Evolutionary conservation across 179 eudicot genomes (phyloP).

Genomic region (Dionaea muscipula): DNA sequence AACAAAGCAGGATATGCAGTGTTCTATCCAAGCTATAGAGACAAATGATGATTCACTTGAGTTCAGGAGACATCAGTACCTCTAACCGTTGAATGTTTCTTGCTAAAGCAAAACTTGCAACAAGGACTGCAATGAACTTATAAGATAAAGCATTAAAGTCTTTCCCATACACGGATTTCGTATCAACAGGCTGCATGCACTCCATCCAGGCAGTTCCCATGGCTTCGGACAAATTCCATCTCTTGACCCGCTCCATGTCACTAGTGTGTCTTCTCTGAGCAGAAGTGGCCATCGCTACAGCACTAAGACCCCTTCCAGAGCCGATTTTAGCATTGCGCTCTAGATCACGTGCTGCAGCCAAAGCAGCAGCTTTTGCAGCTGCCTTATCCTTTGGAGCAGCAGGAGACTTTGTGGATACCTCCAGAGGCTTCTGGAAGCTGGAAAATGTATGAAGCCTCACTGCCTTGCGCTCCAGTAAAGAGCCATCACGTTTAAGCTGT

Average conservation of each 20-base stretch:
- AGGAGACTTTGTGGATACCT: conserved; percentile 37
- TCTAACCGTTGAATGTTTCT: conserved; percentile 95
- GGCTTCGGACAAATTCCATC: conserved; percentile 95
- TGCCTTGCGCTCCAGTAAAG: conserved; percentile 73
- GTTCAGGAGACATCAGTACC: conserved; percentile 33
- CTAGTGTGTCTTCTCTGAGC: conserved; percentile 70
- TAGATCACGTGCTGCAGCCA: conserved; percentile 98
- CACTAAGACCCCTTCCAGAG: conserved; percentile 98
- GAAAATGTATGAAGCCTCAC: conserved; percentile 76
- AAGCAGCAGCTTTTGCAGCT: conserved; percentile 94
- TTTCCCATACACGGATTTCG: conserved; percentile 80
- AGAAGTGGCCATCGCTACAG: conserved; percentile 99
- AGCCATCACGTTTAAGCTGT: conserved; percentile 68
- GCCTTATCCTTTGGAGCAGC: conserved; percentile 77
- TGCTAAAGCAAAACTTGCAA: conserved; percentile 93
- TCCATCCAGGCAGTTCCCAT: conserved; percentile 99
- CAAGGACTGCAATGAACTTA: conserved; percentile 89
- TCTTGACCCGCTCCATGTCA: conserved; percentile 75
- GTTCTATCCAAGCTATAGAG: not conserved
- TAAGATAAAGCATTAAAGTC: conserved; percentile 88
- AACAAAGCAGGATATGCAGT: not conserved
- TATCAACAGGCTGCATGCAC: conserved; percentile 85
- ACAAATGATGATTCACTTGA: not conserved
- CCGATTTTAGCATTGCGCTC: conserved; percentile 97
- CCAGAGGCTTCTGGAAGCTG: conserved; percentile 74